Base-by-base conservation (phyloP, 305 asterid genomes). In the Andrographis paniculata region DNA sequence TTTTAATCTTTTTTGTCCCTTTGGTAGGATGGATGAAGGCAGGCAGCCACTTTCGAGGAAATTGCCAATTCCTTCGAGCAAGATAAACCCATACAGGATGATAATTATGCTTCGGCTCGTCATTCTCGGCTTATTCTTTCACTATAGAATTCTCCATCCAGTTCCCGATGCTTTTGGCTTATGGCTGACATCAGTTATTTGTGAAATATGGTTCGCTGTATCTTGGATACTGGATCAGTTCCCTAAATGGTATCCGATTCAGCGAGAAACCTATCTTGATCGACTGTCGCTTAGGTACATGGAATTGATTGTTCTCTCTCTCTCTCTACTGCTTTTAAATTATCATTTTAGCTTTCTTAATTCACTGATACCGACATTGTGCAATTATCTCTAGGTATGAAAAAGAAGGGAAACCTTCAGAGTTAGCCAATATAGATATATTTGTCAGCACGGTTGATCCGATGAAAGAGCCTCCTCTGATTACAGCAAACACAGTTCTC, bases 381-480 rank as follows among this genome's bases (percentile, higher is more conserved):
- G 17, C 20, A 21, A 33, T 53, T 17, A 10, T 38, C 59, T 48
- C 50, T 58, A 80, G 92, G 65, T 81, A 81, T 43, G 93, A 81
- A 62, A 75, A 61, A 60, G 84, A 77, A 66, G 93, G 82, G 52
- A 72, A 62, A 50, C 74, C 78, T 18, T 77, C 87, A 1, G 78
- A 68, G 60, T 70, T 81, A 30, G 87, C 79, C 17, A 53, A 62
- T 6, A 38, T 77, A 2, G 93, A 81, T 23, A 30, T 81, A 48
- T 81, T 77, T 55, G 87, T 77, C 45, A 81, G 93, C 61, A 81
- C 93, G 0, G 93, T 81, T 14, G 93, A 81, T 67, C 93, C 93
- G 35, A 58, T 72, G 93, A 81, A 81, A 60, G 93, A 81, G 36
- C 93, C 93, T 50, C 93, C 93, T 28, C 41, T 81, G 54, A 77